Evolutionary conservation across 1,284 basidiomycete species (phyloP).

Genomic region (Ceraceosorus guamensis): DNA sequence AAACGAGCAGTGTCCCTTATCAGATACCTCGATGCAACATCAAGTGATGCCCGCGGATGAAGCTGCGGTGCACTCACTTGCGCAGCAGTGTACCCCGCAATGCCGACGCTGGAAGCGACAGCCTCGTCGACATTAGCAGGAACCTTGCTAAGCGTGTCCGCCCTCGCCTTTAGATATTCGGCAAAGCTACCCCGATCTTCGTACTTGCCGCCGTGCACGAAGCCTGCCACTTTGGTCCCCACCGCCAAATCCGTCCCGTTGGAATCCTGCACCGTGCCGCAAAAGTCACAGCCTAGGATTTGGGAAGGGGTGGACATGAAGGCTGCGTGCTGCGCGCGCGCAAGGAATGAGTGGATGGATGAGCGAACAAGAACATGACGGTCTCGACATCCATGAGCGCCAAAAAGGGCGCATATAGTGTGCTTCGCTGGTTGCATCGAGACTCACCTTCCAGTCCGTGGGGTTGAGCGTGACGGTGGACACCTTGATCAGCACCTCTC

Average conservation of each 20-base stretch:
- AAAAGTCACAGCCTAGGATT: conserved; percentile 58
- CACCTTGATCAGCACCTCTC: conserved; percentile 30
- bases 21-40: no score
- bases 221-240: conserved; percentile 58
- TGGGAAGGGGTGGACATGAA: conserved; percentile 44
- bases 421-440: not conserved
- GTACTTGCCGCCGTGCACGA: conserved; percentile 51
- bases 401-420: not conserved
- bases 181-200: conserved; percentile 47
- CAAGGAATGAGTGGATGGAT: no score
- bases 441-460: conserved; percentile 20
- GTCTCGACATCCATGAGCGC: not conserved
- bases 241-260: conserved; percentile 47
- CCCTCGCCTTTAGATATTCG: conserved; percentile 44
- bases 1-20: conserved; percentile 26
- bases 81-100: conserved; percentile 38
- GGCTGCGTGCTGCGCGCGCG: conserved; percentile 47
- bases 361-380: not conserved
- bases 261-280: conserved; percentile 55
- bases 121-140: conserved; percentile 25
- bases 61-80: conserved; percentile 11
- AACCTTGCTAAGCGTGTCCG: conserved; percentile 26
- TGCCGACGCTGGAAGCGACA: conserved; percentile 26
- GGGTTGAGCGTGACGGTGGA: conserved; percentile 39
- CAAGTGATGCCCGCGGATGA: no score